Conservation (phyloP, 2,329 filamentous ascomycete species). For the Escovopsis sp. region DNA sequence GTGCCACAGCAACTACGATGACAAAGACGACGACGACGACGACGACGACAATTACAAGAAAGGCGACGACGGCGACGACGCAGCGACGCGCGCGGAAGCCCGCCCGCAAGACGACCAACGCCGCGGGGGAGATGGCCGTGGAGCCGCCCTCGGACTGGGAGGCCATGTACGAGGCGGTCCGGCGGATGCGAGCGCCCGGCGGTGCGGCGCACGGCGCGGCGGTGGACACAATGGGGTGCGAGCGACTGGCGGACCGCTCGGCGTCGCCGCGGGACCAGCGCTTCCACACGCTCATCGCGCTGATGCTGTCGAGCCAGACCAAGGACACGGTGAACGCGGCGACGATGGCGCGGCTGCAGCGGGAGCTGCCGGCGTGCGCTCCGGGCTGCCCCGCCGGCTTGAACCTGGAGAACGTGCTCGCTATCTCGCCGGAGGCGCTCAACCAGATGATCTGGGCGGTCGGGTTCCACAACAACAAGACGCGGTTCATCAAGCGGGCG, state of each 20-base stretch:
- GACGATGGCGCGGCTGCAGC: conserved; percentile 67
- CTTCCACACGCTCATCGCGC: conserved; percentile 72
- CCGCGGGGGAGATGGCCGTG: conserved; percentile 24
- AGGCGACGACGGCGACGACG: conserved; percentile 9
- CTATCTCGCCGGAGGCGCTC: conserved; percentile 46
- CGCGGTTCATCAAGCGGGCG: conserved; percentile 60
- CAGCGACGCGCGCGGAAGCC: conserved; percentile 25
- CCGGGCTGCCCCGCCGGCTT: conserved; percentile 37
- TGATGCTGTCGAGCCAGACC: conserved; percentile 88
- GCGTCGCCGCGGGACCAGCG: conserved; percentile 44
- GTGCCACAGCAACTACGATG: conserved; percentile 12
- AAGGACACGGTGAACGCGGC: conserved; percentile 83
- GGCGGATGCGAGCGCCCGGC: conserved; percentile 53
- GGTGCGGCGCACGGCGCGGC: conserved; percentile 55
- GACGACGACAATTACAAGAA: too few relatives aligned
- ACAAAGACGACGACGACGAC: conserved; percentile 8
- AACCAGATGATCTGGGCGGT: conserved; percentile 72
- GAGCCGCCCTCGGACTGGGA: conserved; percentile 71
- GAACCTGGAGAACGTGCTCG: conserved; percentile 63
- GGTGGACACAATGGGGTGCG: conserved; percentile 97
- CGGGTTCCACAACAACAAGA: conserved; percentile 93
- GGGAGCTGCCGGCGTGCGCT: conserved; percentile 45
- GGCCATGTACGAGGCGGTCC: conserved; percentile 61
- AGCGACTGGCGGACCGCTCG: conserved; percentile 46
- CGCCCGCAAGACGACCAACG: conserved; percentile 28